These are phyloP conservation scores for Colletotrichum endophyticum DNA, from an alignment of 2,329 filamentous ascomycete species.

Conservation along the genomic window DNA sequence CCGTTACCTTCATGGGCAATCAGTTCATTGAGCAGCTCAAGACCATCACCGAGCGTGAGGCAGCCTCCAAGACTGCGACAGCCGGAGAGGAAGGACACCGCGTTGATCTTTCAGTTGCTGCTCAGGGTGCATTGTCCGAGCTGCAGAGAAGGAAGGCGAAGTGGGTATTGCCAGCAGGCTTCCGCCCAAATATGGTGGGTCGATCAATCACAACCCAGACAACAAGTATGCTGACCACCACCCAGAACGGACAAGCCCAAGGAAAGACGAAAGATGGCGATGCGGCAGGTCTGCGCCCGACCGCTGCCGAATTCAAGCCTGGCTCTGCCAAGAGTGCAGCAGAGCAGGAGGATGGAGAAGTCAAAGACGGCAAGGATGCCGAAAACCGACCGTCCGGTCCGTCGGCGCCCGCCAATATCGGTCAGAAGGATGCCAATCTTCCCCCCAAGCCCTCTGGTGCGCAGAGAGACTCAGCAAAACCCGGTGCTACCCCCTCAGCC, in stretches of 20 bases:
- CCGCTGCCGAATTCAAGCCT: conserved; percentile 70
- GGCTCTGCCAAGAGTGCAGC: conserved; percentile 37
- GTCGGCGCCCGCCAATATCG: background rate
- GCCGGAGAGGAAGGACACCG: conserved; percentile 63
- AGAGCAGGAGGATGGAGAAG: conserved; percentile 76
- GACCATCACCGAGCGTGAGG: conserved; percentile 68
- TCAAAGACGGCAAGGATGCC: conserved; percentile 55
- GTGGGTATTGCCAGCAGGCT: conserved; percentile 79
- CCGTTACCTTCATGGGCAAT: conserved; percentile 85
- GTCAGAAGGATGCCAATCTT: conserved; percentile 17
- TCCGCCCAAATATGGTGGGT: conserved; percentile 67
- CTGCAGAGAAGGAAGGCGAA: conserved; percentile 69
- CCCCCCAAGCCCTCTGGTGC: conserved; percentile 18
- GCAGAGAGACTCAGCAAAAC: conserved; percentile 26
- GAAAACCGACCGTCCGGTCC: background rate
- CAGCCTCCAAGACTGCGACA: conserved; percentile 49
- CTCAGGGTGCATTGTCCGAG: conserved; percentile 73
- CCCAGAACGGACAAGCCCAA: conserved; percentile 43
- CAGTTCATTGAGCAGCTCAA: conserved; percentile 69
- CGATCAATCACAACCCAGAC: conserved; percentile 12
- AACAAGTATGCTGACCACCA: conserved; percentile 36
- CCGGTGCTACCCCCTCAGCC: conserved; percentile 6
- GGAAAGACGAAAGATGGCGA: conserved; percentile 43
- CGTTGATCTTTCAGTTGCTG: conserved; percentile 77
- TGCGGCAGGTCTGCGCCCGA: conserved; percentile 47